Base-by-base conservation (phyloP, 352 stramenopile genomes). In the Blastocystis sp. region DNA sequence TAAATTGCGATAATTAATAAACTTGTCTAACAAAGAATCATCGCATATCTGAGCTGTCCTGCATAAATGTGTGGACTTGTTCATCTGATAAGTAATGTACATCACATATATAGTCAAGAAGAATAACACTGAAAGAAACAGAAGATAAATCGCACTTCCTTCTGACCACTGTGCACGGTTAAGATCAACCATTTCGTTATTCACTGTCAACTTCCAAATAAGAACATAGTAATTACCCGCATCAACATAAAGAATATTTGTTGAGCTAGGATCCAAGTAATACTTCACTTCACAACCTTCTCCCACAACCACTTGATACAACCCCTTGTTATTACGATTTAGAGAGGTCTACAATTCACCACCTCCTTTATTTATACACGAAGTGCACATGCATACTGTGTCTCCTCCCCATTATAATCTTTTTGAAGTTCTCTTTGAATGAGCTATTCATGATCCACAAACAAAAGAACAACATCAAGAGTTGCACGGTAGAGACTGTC, bases 241-340 rank as follows among this genome's bases (percentile, higher is more conserved):
- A 18, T 65, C 37, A 20, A 81, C 50, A 41, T 81, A 62, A 9
- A 81, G 45, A 26, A 65, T 20, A 43, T 81, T 37, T 20, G 55
- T 20, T 7, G 70, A 45, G 26, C 24, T 26, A 18, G 43, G 20
- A 41, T 81, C 70, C 20, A 81, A 43, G n/a, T 65, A 41, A 20
- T 62, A 64, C 55, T 63, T 20, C 6, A 81, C 37, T 6, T 41
- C 37, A 4, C 20, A n/a, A 16, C 37, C 45, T 18, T 62, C 37
- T 11, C 50, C 34, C 24, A 81, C 70, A n/a, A 81, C 24, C 45
- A 81, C 70, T 63, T 81, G 70, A 65, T 81, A 81, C 43, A 81
- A 24, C n/a, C 70, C 70, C 20, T 41, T 81, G n/a, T 62, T 62
- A 2, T 13, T n/a, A 30, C 45, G 47, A 43, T 43, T 62, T 16